Percentiles rank a stretch among this genome's conserved stretches.
These are phyloP conservation scores for Tetrapisispora nanseiensis DNA, from an alignment of 805 yeast genomes.

Conservation along the genomic window DNA sequence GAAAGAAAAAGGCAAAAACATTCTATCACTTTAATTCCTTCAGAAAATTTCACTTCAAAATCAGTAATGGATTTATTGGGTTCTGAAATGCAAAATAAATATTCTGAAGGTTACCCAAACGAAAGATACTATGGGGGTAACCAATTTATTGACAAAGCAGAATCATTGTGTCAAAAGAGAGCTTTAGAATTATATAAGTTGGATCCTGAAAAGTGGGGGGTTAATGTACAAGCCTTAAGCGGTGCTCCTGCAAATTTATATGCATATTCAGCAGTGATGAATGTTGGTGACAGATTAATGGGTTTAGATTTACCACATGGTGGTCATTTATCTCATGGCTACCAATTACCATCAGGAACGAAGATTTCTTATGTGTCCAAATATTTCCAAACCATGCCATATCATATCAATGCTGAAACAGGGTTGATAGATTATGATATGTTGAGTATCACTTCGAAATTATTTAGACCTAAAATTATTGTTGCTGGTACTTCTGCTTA, in stretches of 20 bases:
- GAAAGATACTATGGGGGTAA: constrained; percentile 98
- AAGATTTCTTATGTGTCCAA: constrained; percentile 88
- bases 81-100: constrained; percentile 94
- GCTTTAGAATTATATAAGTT: constrained; percentile 78
- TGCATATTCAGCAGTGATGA: constrained; percentile 80
- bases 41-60: constrained; percentile 92
- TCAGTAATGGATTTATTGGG: constrained; percentile 93
- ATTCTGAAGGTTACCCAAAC: constrained; percentile 97
- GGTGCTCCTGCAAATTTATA: constrained; percentile 97
- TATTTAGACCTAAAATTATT: constrained; percentile 88
- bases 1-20: constrained; percentile 84
- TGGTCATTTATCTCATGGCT: constrained; percentile 96
- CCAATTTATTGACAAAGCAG: constrained; percentile 86
- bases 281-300: constrained; percentile 89
- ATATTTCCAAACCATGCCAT: constrained; percentile 97
- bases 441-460: constrained; percentile 67
- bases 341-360: constrained; percentile 73
- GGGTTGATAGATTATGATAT: constrained; percentile 89
- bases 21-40: constrained; percentile 86
- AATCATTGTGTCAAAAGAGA: constrained; percentile 79
- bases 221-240: constrained; percentile 87
- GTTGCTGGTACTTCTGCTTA: constrained; percentile 98
- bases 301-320: constrained; percentile 98
- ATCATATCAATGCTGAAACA: constrained; percentile 75
- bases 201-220: constrained; percentile 86